Conservation (phyloP, 768 basidiomycete species). For the Mycena indigotica region DNA sequence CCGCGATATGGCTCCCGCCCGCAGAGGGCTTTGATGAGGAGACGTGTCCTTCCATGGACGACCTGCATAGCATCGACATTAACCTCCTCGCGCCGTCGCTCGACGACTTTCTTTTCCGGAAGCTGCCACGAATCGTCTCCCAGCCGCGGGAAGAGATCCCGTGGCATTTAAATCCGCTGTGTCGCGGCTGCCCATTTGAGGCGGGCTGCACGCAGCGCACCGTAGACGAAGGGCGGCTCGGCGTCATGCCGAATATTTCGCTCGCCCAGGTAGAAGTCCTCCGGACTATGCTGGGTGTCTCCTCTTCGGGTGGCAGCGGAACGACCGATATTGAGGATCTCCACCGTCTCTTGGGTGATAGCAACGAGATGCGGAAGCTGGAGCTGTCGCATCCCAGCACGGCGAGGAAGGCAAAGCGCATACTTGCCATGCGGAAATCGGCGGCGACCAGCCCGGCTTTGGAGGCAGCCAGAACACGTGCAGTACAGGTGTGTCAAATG, state of each 20-base stretch:
- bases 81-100: conserved; percentile 43
- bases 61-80: conserved; percentile 43
- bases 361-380: conserved; percentile 32
- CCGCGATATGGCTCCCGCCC: conserved; percentile 52
- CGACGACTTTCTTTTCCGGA: conserved; percentile 45
- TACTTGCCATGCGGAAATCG: conserved; percentile 32
- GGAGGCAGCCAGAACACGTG: conserved; percentile 38
- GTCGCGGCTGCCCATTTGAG: conserved; percentile 45
- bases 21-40: conserved; percentile 35
- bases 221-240: conserved; percentile 39
- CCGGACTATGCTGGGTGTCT: conserved; percentile 38
- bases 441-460: conserved; percentile 38
- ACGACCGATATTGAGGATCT: conserved; percentile 53
- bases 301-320: conserved; percentile 8
- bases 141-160: conserved; percentile 36
- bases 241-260: conserved; percentile 52
- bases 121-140: conserved; percentile 43
- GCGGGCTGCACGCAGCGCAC: conserved; percentile 38
- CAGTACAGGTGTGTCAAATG: conserved; percentile 34
- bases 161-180: conserved; percentile 55
- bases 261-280: conserved; percentile 45
- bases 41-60: conserved; percentile 35
- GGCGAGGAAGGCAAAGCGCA: conserved; percentile 41
- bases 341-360: conserved; percentile 36
- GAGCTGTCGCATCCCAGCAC: conserved; percentile 37